Evolutionary conservation across 768 basidiomycete species (phyloP).

Genomic region (Panellus pusillus): DNA sequence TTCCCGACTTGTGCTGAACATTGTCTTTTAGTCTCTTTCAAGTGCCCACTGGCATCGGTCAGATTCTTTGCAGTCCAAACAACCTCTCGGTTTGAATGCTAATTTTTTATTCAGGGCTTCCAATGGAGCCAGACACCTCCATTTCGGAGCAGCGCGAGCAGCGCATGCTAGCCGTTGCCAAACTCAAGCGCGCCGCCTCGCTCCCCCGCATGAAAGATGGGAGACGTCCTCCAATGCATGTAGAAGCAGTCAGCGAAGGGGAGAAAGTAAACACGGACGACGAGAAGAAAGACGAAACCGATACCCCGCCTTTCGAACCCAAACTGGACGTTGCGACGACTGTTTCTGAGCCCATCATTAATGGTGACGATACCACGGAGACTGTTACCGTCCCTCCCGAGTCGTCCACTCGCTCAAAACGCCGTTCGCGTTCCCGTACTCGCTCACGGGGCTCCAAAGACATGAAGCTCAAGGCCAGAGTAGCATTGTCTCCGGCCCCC

Average conservation of each 20-base stretch:
- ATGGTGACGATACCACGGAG: constrained; percentile 33
- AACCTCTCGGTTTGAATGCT: neutral
- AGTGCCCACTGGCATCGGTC: constrained; percentile 12
- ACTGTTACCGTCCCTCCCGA: constrained; percentile 39
- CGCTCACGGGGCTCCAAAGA: constrained; percentile 78
- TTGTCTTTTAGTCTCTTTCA: neutral
- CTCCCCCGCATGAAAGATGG: constrained; percentile 91
- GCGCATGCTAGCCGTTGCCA: constrained; percentile 85
- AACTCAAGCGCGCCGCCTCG: constrained; percentile 89
- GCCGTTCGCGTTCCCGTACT: constrained; percentile 75
- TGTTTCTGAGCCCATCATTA: constrained; percentile 35
- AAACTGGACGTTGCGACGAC: constrained; percentile 30
- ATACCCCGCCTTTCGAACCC: constrained; percentile 26
- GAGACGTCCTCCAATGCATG: constrained; percentile 82
- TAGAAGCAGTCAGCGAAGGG: constrained; percentile 80
- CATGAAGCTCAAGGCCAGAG: constrained; percentile 60
- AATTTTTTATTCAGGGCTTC: constrained; percentile 11
- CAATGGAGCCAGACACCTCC: constrained; percentile 37
- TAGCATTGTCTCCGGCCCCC: constrained; percentile 47
- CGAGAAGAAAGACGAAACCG: constrained; percentile 32
- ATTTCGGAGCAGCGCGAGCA: constrained; percentile 61
- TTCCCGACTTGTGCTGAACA: neutral
- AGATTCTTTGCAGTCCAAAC: neutral
- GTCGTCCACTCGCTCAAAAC: constrained; percentile 52
- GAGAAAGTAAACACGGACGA: constrained; percentile 55